These are phyloP conservation scores for Arthrocladium fulminans DNA, from an alignment of 2,329 filamentous ascomycete genomes.

Conservation along the genomic window DNA sequence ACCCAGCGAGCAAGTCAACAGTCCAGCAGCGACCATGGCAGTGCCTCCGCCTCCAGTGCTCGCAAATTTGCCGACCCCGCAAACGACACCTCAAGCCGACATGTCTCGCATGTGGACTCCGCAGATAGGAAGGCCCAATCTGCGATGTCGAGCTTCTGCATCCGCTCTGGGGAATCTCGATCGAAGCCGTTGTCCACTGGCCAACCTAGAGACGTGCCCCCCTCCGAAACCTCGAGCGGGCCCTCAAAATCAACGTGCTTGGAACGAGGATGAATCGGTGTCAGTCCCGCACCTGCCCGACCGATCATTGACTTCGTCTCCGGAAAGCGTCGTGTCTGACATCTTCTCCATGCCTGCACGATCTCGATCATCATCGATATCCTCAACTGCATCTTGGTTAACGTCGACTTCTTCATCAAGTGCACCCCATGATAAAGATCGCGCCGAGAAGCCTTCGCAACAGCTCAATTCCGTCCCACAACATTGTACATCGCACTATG, in stretches of 20 bases:
- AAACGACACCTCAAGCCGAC: constrained; percentile 47
- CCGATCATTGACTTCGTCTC: constrained; percentile 35
- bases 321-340: constrained; percentile 57
- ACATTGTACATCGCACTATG: neutral
- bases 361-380: constrained; percentile 45
- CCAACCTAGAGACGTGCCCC: constrained; percentile 45
- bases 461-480: constrained; percentile 3
- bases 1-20: neutral
- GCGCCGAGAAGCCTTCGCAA: constrained; percentile 6
- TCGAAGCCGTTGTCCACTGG: constrained; percentile 46
- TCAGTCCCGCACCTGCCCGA: neutral
- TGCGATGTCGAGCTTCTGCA: constrained; percentile 48
- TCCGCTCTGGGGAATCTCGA: constrained; percentile 49
- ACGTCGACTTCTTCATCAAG: constrained; percentile 9
- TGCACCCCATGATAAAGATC: neutral
- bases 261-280: neutral
- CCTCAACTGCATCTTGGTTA: constrained; percentile 32
- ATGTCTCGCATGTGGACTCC: constrained; percentile 24
- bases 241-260: constrained; percentile 7
- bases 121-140: constrained; percentile 50
- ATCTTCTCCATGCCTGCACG: constrained; percentile 46
- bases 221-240: constrained; percentile 24
- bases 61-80: constrained; percentile 52
- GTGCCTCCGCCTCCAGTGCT: constrained; percentile 49
- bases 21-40: constrained; percentile 24